These are phyloP conservation scores for Mortierella sp. DNA, from an alignment of 371 early-diverging fungal genomes.

Conservation along the genomic window DNA sequence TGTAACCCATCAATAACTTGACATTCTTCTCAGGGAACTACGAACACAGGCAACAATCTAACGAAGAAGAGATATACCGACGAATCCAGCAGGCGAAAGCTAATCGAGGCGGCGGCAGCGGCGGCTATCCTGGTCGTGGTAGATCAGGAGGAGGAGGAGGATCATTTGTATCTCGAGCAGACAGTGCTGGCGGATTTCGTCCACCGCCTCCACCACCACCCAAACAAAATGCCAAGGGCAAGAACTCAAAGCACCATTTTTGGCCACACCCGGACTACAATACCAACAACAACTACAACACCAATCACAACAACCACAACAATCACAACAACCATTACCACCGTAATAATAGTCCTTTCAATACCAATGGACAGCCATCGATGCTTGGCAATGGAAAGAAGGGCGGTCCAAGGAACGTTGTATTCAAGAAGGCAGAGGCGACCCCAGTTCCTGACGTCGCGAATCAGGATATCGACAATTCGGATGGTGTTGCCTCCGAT, in stretches of 20 bases:
- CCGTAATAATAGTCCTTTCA: conserved; percentile 3
- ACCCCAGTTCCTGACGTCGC: conserved; percentile 21
- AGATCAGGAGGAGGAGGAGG: not conserved
- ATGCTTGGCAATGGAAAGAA: not conserved
- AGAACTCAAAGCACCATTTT: conserved; percentile 48
- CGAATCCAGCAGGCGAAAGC: conserved; percentile 44
- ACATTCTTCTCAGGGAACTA: conserved; percentile 12
- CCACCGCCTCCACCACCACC: conserved; percentile 17
- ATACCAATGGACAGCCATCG: conserved; percentile 1
- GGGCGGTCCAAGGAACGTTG: conserved; percentile 10
- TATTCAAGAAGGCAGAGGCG: conserved; percentile 24
- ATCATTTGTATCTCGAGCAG: conserved; percentile 11
- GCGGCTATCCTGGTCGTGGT: too few relatives aligned
- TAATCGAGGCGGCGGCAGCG: conserved; percentile 7
- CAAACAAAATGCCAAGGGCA: conserved; percentile 43
- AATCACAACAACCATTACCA: conserved; percentile 7
- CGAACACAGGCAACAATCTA: conserved; percentile 22
- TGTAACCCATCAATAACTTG: not conserved
- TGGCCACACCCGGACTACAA: conserved; percentile 42
- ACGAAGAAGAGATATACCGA: conserved; percentile 37
- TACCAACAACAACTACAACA: conserved; percentile 6
- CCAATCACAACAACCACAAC: conserved; percentile 14
- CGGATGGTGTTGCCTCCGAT: conserved; percentile 11
- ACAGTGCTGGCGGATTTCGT: conserved; percentile 13
- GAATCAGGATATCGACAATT: not conserved